A percentile compares a stretch with the other conserved stretches of the same genome.
phyloP scores from a whole-genome alignment of 495 filamentous ascomycete species.

The Penicillium taxi region DNA sequence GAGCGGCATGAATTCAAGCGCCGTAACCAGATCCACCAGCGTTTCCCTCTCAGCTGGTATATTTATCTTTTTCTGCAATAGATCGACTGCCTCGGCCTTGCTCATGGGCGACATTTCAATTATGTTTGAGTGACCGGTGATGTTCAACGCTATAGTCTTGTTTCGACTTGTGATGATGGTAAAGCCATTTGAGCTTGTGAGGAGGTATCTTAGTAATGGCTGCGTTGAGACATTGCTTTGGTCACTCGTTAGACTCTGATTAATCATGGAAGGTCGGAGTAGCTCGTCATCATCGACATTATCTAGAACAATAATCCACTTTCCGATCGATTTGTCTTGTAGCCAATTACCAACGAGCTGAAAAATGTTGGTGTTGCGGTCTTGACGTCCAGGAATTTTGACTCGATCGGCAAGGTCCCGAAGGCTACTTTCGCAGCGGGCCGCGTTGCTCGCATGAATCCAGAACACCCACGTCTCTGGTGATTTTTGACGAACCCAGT shows the following conservation, averaged over 20 bases:
- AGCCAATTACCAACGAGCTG: not conserved
- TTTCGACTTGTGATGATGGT: conserved; percentile 22
- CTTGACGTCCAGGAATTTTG: not conserved
- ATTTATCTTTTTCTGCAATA: conserved; percentile 33
- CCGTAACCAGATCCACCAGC: conserved; percentile 19
- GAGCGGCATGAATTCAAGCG: conserved; percentile 40
- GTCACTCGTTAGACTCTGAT: not conserved
- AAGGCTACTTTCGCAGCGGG: not conserved
- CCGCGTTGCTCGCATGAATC: not conserved
- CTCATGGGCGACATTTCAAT: too few species aligned
- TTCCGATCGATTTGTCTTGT: not conserved
- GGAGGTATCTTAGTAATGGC: conserved; percentile 1
- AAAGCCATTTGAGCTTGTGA: not conserved
- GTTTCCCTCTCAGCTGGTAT: conserved; percentile 3
- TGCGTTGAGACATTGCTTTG: not conserved
- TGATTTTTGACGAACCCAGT: not conserved
- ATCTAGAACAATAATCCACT: not conserved
- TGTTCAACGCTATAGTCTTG: conserved; percentile 15
- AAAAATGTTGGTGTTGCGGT: not conserved
- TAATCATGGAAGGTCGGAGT: not conserved
- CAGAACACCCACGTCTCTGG: not conserved
- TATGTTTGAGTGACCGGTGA: conserved; percentile 22
- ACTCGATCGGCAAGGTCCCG: not conserved
- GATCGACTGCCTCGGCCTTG: conserved; percentile 19
- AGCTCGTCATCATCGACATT: conserved; percentile 2